phyloP scores from a whole-genome alignment of 768 basidiomycete genomes.

The Collybia nuda region DNA sequence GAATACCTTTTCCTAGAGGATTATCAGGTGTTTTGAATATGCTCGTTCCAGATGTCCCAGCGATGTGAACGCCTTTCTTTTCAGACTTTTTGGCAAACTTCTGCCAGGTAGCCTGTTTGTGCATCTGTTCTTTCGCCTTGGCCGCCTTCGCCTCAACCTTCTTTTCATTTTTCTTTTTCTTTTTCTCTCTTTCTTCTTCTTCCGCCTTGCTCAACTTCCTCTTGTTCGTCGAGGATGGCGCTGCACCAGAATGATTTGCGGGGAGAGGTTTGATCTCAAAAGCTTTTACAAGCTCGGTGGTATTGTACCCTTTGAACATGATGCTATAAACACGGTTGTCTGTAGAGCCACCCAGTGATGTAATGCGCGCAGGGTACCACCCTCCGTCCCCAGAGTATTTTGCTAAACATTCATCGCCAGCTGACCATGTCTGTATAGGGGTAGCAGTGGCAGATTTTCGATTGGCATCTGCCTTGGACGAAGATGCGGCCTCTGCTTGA shows the following conservation, averaged over 20 bases:
- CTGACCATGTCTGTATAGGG: conserved; percentile 61
- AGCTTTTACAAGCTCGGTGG: conserved; percentile 80
- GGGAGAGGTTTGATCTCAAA: conserved; percentile 72
- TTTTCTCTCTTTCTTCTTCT: conserved; percentile 84
- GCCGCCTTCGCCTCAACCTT: conserved; percentile 80
- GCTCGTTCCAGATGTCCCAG: conserved; percentile 84
- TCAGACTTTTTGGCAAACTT: conserved; percentile 94
- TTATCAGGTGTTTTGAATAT: conserved; percentile 96
- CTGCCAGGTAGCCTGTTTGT: conserved; percentile 88
- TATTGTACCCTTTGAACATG: conserved; percentile 90
- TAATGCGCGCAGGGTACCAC: conserved; percentile 91
- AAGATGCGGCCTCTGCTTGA: conserved; percentile 63
- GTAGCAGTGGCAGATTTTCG: conserved; percentile 54
- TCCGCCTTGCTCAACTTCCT: conserved; percentile 78
- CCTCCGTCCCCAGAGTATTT: conserved; percentile 82
- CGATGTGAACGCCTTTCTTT: conserved; percentile 90
- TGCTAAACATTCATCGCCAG: conserved; percentile 84
- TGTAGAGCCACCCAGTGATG: conserved; percentile 75
- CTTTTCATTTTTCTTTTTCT: conserved; percentile 96
- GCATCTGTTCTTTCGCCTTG: conserved; percentile 85
- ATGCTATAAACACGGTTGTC: conserved; percentile 87
- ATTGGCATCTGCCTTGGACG: conserved; percentile 56
- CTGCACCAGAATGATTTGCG: conserved; percentile 45
- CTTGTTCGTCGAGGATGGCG: conserved; percentile 54
- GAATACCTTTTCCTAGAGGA: conserved; percentile 78